These are phyloP conservation scores for Penicillium sp. DNA, from an alignment of 2,329 filamentous ascomycete genomes.

Conservation along the genomic window DNA sequence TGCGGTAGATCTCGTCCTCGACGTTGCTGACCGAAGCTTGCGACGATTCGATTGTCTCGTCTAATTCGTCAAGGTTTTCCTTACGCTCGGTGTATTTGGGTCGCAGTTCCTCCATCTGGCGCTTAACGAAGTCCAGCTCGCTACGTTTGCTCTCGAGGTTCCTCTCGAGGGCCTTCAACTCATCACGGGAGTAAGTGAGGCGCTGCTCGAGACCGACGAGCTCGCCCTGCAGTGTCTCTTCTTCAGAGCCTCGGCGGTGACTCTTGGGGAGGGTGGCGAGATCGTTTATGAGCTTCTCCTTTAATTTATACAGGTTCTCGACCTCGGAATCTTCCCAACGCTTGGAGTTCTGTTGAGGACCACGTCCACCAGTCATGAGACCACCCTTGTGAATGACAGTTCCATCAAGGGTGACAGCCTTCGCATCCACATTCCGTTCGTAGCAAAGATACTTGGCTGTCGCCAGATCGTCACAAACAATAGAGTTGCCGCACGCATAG, in stretches of 20 bases:
- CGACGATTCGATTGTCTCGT: slow-evolving; percentile 54
- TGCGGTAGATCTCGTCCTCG: slow-evolving; percentile 81
- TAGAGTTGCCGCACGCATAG: slow-evolving; percentile 90
- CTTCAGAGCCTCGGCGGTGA: slow-evolving; percentile 70
- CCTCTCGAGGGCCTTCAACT: slow-evolving; percentile 73
- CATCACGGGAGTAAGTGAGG: slow-evolving; percentile 67
- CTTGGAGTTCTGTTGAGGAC: slow-evolving; percentile 71
- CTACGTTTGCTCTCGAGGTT: slow-evolving; percentile 82
- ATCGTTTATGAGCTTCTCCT: slow-evolving; percentile 72
- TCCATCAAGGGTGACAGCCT: slow-evolving; percentile 92
- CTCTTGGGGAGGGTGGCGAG: slow-evolving; percentile 76
- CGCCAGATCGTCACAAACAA: slow-evolving; percentile 84
- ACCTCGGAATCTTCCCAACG: slow-evolving; percentile 89
- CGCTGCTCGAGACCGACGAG: slow-evolving; percentile 76
- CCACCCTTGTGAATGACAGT: slow-evolving; percentile 95
- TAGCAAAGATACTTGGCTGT: slow-evolving; percentile 90
- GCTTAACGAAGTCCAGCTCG: slow-evolving; percentile 70
- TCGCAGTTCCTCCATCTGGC: slow-evolving; percentile 70
- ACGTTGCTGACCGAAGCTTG: slow-evolving; percentile 70
- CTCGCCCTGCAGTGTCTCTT: slow-evolving; percentile 78
- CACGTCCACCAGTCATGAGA: slow-evolving; percentile 91
- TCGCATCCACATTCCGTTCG: slow-evolving; percentile 77
- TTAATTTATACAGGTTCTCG: slow-evolving; percentile 74
- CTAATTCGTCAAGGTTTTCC: slow-evolving; percentile 62
- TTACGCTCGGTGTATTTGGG: slow-evolving; percentile 75